Evolutionary conservation across 805 yeast species (phyloP).

Genomic region (Metschnikowia dekortorum): DNA sequence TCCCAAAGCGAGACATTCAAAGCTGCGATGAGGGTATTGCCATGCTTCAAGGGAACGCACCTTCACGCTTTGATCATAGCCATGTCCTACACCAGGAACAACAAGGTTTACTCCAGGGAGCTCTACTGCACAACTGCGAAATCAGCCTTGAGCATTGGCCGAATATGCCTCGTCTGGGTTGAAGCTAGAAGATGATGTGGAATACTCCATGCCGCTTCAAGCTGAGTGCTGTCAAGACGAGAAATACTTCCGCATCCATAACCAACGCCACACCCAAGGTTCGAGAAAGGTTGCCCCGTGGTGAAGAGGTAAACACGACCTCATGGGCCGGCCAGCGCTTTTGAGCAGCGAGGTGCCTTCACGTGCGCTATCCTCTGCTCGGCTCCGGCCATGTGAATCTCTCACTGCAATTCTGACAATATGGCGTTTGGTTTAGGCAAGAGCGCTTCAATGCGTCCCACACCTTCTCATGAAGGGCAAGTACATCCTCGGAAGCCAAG

Average conservation of each 20-base stretch:
- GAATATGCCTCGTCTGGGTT: constrained; percentile 19
- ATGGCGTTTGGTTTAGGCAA: constrained; percentile 6
- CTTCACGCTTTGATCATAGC: constrained; percentile 28
- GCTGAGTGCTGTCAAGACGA: constrained; percentile 10
- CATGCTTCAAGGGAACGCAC: too few species aligned
- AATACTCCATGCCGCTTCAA: constrained; percentile 17
- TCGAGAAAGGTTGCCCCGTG: constrained; percentile 83
- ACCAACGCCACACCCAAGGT: constrained; percentile 51
- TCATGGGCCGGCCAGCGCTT: background rate
- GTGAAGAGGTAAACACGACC: constrained; percentile 31
- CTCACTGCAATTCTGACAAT: constrained; percentile 6
- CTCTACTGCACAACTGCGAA: constrained; percentile 25
- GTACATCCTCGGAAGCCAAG: constrained; percentile 2
- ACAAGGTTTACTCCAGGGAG: constrained; percentile 31
- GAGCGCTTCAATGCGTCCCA: constrained; percentile 6
- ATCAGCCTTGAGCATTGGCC: constrained; percentile 14
- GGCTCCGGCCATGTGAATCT: constrained; percentile 8
- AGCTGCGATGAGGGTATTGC: too few species aligned
- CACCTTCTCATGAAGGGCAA: constrained; percentile 10
- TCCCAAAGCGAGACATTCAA: too few species aligned
- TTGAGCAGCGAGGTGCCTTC: constrained; percentile 23
- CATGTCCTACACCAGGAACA: constrained; percentile 35
- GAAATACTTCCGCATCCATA: constrained; percentile 26
- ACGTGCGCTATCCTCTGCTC: constrained; percentile 13
- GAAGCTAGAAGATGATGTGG: constrained; percentile 23